Conservation (phyloP, 345 rosid genomes). For the Aquilaria sinensis region DNA sequence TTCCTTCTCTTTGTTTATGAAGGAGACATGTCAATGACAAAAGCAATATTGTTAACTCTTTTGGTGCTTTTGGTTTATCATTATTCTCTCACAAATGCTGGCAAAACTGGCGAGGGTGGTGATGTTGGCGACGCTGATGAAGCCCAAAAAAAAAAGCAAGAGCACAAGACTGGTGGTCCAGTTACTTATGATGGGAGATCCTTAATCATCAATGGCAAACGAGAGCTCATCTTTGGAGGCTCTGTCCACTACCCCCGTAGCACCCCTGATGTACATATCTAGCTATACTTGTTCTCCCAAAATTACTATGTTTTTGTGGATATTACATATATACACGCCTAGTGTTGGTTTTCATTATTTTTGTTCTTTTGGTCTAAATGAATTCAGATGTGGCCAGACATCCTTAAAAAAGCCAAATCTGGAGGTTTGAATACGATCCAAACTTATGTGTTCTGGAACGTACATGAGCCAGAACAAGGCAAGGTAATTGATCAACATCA, state of each 20-base stretch:
- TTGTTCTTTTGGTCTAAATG: conserved; percentile 2
- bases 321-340: not conserved
- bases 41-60: conserved; percentile 1
- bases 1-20: no score
- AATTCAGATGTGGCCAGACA: conserved; percentile 47
- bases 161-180: not conserved
- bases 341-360: not conserved
- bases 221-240: conserved; percentile 62
- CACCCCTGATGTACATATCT: conserved; percentile 40
- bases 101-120: not conserved
- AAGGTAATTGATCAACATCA: conserved; percentile 17
- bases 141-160: not conserved
- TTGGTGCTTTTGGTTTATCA: conserved; percentile 10
- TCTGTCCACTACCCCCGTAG: conserved; percentile 67
- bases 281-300: not conserved
- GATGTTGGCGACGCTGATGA: not conserved
- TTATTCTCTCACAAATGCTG: conserved; percentile 6
- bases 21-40: no score
- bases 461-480: conserved; percentile 51
- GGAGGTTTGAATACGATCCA: conserved; percentile 60
- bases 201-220: conserved; percentile 42
- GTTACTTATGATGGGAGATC: conserved; percentile 51
- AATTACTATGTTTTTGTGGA: not conserved
- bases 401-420: conserved; percentile 37
- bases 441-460: conserved; percentile 66